These are phyloP conservation scores for Monosporascus sp. DNA, from an alignment of 2,329 filamentous ascomycete genomes.

Conservation along the genomic window DNA sequence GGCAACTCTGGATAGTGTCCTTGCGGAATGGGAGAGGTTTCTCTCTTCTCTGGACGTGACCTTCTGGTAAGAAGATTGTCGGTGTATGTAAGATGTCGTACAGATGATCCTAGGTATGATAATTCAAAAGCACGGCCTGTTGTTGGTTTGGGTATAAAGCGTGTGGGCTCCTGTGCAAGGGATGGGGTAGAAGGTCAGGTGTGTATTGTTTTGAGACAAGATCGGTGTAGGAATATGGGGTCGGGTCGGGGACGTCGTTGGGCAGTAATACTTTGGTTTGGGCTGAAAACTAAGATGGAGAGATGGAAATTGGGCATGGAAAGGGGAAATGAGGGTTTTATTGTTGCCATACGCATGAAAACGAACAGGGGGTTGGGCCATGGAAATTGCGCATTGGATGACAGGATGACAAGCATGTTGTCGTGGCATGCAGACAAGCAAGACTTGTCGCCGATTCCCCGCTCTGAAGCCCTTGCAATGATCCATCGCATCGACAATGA, in stretches of 20 bases:
- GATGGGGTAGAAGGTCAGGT: not conserved
- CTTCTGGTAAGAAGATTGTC: slow-evolving; percentile 14
- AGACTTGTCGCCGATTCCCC: not conserved
- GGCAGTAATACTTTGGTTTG: slow-evolving; percentile 29
- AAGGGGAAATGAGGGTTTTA: slow-evolving; percentile 48
- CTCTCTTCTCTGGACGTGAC: slow-evolving; percentile 15
- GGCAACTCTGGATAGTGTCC: slow-evolving; percentile 15
- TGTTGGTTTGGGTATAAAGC: slow-evolving; percentile 10
- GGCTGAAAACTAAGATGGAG: slow-evolving; percentile 30
- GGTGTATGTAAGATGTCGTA: slow-evolving; percentile 13
- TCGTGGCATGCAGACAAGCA: not conserved
- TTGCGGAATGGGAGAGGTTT: slow-evolving; percentile 23
- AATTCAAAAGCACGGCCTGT: slow-evolving; percentile 18
- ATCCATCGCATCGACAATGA: not conserved
- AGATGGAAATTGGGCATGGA: slow-evolving; percentile 31
- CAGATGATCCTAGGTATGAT: slow-evolving; percentile 19
- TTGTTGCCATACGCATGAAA: slow-evolving; percentile 25
- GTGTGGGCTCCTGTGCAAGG: slow-evolving; percentile 7
- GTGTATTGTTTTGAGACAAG: slow-evolving; percentile 12
- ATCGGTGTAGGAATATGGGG: slow-evolving; percentile 18
- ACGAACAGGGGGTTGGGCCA: slow-evolving; percentile 25
- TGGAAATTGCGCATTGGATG: slow-evolving; percentile 3
- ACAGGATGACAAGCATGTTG: slow-evolving; percentile 13
- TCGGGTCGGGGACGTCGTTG: slow-evolving; percentile 22
- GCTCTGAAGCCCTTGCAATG: not conserved